Conservation (phyloP, 164 flowering plant species). For the Protea cynaroides region DNA sequence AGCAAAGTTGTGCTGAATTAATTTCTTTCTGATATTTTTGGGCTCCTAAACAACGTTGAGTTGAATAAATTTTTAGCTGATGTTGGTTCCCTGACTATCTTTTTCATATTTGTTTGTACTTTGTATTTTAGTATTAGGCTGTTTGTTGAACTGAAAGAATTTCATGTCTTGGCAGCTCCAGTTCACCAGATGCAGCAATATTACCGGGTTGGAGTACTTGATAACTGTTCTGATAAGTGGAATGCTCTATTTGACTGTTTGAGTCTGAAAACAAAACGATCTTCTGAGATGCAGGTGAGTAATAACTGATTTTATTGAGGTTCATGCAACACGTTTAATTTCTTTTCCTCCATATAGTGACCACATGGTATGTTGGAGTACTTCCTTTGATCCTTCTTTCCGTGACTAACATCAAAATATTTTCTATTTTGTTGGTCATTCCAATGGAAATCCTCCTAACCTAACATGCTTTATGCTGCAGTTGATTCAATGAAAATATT, state of each 20-base stretch:
- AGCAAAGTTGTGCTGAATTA: too few relatives aligned
- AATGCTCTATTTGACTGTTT: constrained; percentile 69
- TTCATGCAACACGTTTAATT: too few relatives aligned
- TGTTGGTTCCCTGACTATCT: neutral
- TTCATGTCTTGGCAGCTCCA: constrained; percentile 62
- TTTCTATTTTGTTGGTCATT: too few relatives aligned
- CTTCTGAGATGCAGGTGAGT: constrained; percentile 61
- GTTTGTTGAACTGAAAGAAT: constrained; percentile 8
- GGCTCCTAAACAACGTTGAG: neutral
- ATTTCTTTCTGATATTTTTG: too few relatives aligned
- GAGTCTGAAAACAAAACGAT: constrained; percentile 60
- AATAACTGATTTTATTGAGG: too few relatives aligned
- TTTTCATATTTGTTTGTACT: neutral
- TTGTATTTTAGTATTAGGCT: neutral
- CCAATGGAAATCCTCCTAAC: too few relatives aligned
- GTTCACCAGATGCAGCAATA: constrained; percentile 96
- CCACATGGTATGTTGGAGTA: too few relatives aligned
- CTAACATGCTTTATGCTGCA: too few relatives aligned
- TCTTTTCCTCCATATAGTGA: too few relatives aligned
- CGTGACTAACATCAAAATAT: too few relatives aligned
- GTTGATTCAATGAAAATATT: too few relatives aligned
- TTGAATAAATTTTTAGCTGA: neutral
- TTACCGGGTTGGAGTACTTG: constrained; percentile 70
- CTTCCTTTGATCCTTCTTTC: too few relatives aligned
- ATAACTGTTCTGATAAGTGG: constrained; percentile 72